Evolutionary conservation across 1,139 yeast species (phyloP), one percentile per base, ranked within the genome.

Genomic region (Suhomyces kunorum): DNA sequence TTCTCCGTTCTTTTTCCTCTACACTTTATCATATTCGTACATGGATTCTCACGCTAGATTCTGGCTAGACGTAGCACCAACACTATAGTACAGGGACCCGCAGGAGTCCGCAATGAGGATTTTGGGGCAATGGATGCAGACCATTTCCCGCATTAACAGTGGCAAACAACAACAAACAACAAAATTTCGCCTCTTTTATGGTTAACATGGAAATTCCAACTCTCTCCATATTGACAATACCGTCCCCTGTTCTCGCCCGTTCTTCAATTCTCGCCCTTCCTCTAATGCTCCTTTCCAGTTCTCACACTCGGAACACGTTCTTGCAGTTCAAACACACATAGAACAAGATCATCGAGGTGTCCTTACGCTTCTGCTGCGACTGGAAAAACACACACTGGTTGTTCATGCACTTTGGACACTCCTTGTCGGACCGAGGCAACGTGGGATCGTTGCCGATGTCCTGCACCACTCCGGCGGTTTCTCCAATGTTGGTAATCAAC

Each of bases 361-460:
- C 98, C 39, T 87, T 89, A 43, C 97, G 76, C 57, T 89, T 78
- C 64, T 92, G 98, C 63, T 92, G 99, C 28, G 94, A 83, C 64
- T 92, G 98, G 75, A 94, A 92, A 61, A 92, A 92, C 40, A 94
- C 98, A 62, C 96, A 87, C 54, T 90, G 96, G 50, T 81, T 81
- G 47, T 86, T 84, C 51, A 80, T 84, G 63, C 99, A 92, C 42
- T 77, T 74, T 2, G 97, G 96, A 63, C 99, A 92, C 55, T 87
- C 94, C 59, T 87, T 87, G 61, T 90, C 92, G 3, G 96, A 84
- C 53, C 97, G 76, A 39, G 98, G 98, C 59, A 90, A 80, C 4
- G 98, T 92, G 11, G 98, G 98, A 63, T 92, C 99, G 28, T 83
- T 76, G 1, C 97, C 98, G 51, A 94, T 87, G 62, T 94, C 98